Evolutionary conservation across 768 basidiomycete genomes (phyloP).

Genomic region (Lyophyllum semitale): DNA sequence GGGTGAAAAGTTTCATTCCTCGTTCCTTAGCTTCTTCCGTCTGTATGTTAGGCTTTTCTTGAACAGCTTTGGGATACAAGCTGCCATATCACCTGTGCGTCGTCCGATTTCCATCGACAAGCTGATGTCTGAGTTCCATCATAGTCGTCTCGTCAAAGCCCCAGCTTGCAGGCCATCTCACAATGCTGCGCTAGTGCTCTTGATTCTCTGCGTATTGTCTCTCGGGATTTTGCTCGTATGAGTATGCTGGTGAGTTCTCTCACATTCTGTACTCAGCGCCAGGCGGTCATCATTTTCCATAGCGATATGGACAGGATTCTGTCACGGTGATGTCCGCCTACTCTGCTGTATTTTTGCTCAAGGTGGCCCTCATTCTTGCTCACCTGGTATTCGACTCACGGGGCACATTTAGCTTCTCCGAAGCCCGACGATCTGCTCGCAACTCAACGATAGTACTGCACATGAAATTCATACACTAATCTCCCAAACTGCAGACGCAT

Average conservation of each 20-base stretch:
- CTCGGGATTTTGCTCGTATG: slow-evolving; percentile 71
- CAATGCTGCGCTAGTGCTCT: slow-evolving; percentile 77
- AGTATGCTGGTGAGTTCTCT: slow-evolving; percentile 63
- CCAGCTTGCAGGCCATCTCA: slow-evolving; percentile 68
- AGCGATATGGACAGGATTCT: slow-evolving; percentile 87
- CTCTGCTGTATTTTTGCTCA: slow-evolving; percentile 77
- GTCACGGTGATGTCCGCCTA: slow-evolving; percentile 87
- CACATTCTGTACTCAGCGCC: neutral
- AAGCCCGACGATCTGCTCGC: slow-evolving; percentile 55
- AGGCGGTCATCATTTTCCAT: slow-evolving; percentile 7
- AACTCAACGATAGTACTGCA: slow-evolving; percentile 60
- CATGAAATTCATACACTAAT: slow-evolving; percentile 70
- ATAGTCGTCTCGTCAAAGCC: slow-evolving; percentile 57
- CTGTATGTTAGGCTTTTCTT: slow-evolving; percentile 79
- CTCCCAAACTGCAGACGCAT: slow-evolving; percentile 73
- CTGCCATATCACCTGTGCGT: slow-evolving; percentile 57
- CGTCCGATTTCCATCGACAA: neutral
- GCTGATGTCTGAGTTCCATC: neutral
- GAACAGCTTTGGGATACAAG: slow-evolving; percentile 81
- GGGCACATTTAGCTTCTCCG: slow-evolving; percentile 59
- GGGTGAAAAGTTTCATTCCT: slow-evolving; percentile 75
- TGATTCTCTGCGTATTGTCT: slow-evolving; percentile 69
- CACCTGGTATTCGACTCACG: slow-evolving; percentile 7
- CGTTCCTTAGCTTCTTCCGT: slow-evolving; percentile 75
- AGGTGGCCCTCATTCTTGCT: slow-evolving; percentile 41